Base-by-base conservation (phyloP, 768 basidiomycete species). In the Lentinula aciculospora region DNA sequence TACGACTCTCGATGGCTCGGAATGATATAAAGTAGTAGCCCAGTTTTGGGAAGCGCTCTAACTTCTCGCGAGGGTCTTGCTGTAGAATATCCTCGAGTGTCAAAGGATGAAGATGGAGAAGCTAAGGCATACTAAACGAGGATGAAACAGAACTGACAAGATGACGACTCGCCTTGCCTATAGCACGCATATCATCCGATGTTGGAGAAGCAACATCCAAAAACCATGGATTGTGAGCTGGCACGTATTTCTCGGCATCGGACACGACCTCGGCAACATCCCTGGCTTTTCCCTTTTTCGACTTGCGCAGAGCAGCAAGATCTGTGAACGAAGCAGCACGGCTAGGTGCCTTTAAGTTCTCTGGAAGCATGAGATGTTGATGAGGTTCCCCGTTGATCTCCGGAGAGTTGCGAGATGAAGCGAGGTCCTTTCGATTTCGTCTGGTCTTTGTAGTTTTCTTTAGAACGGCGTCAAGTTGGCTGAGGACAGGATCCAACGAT, bases 11-110 rank as follows among this genome's bases (percentile, higher is more conserved):
- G 51, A 94, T 81, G 1, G 93, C 87, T 46, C 90, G 82, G 64
- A 95, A 92, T 19, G 88, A 88, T 56, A 96, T 76, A 65, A 98
- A 93, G 68, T 95, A 93, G 71, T 98, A 98, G 1, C 94, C 95
- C 13, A 98, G 80, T 62, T 81, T 85, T 0, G 89, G 83, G 66
- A 95, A 96, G 19, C 86, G 73, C 66, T 97, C 94, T 17, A 96
- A 71, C 71, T 98, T 98, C 71, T 97, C 95, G 37, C 93, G 81
- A 15, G 92, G 88, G 59, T 98, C 94, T 71, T 90, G 87, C 59
- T 92, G 90, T 7, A 98, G 71, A 45, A 96, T 92, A 71, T 98
- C 94, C 70, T 98, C 95, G 12, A 97, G 77, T 0, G 94, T 96
- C 46, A 98, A 73, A 0, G 95, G 95, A 69, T 98, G 95, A 0